phyloP scores from a whole-genome alignment of 164 flowering plant genomes.

The Stephania japonica region DNA sequence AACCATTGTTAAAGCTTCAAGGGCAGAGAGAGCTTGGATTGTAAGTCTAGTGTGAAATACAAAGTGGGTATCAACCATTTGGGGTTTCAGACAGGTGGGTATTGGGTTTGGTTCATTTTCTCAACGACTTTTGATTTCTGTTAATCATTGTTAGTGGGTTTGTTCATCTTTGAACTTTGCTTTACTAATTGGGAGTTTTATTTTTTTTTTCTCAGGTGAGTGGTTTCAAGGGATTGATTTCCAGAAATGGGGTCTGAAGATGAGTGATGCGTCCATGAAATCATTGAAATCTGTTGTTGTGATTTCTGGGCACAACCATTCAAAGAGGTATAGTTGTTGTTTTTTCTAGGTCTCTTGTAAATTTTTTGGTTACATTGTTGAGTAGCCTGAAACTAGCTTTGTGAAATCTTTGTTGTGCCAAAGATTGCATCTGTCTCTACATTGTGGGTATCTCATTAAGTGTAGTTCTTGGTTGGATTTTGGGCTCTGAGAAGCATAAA shows the following conservation, averaged over 20 bases:
- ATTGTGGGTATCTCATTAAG: background rate
- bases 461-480: background rate
- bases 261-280: conserved; percentile 26
- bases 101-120: conserved; percentile 28
- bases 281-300: conserved; percentile 28
- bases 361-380: too few species aligned
- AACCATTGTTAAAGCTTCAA: background rate
- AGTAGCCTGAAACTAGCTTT: background rate
- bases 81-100: conserved; percentile 19
- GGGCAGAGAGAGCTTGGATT: background rate
- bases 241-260: conserved; percentile 20
- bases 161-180: background rate
- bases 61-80: conserved; percentile 16
- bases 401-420: background rate
- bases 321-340: conserved; percentile 34
- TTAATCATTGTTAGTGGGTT: background rate
- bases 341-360: background rate
- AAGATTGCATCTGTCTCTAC: background rate
- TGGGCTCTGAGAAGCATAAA: background rate
- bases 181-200: conserved; percentile 6
- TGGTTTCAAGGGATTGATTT: conserved; percentile 19
- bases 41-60: conserved; percentile 14
- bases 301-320: conserved; percentile 38
- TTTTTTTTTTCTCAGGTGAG: conserved; percentile 24
- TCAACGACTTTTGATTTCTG: conserved; percentile 22